Evolutionary conservation across 2,329 filamentous ascomycete species (phyloP), one percentile per base, ranked within the genome.

Genomic region (Sphaerulina vaccinii): DNA sequence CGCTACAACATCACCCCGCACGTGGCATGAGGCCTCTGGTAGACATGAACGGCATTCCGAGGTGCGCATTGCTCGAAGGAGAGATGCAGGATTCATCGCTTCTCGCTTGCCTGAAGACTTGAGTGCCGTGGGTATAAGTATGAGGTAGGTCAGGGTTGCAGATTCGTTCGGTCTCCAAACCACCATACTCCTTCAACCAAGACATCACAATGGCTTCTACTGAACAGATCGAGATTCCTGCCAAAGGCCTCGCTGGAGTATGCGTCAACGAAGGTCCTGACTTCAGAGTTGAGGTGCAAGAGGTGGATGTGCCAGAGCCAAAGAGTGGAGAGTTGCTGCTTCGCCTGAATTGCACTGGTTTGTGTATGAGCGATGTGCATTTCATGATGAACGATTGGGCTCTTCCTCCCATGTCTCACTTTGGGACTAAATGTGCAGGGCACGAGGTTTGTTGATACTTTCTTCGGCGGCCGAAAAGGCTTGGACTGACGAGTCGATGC

Each of bases 361-460:
- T 84, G 42, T 83, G 81, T 68, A 75, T 77, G 54, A 76, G 73
- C 27, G 81, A 84, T 58, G 66, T 84, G 15, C 80, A 83, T 61
- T 77, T 77, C 65, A 81, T 82, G 77, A 55, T 77, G 41, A 75
- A 75, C 49, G 80, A 83, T 61, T 74, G 78, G 68, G 74, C 71
- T 0, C 48, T 72, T 0, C 73, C 74, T 0, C 67, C 68, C n/a
- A 79, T 79, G 75, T 73, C 70, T 0, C 50, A 56, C 21, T 68
- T 69, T 49, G 62, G 62, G 46, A 65, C 60, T 22, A 64, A 63
- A 18, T 70, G 61, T 36, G 62, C 64, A 23, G 63, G 63, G 49
- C 80, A 80, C 60, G 78, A 81, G 62, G 79, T 79, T 11, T 75
- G 76, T n/a, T n/a, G n/a, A n/a, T 2, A 77, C 78, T 2, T n/a